Percentiles rank a stretch among this genome's conserved stretches.
Evolutionary conservation across 495 filamentous ascomycete genomes (phyloP).

Genomic region (Aspergillus coremiiformis): DNA sequence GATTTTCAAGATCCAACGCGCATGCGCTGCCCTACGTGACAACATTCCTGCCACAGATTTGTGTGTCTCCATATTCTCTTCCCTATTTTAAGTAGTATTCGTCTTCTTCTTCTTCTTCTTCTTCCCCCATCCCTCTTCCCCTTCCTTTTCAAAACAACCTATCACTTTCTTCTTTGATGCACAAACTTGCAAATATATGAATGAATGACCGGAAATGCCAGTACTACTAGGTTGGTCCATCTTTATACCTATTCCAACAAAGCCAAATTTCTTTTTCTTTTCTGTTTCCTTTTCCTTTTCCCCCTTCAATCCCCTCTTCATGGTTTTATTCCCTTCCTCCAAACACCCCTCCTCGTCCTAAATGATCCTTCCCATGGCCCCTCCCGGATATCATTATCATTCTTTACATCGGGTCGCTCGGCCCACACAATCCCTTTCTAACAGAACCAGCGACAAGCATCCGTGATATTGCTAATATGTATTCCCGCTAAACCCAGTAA

Average conservation of each 20-base stretch:
- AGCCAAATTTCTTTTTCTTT: background rate
- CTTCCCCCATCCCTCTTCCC: background rate
- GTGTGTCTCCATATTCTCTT: constrained; percentile 7
- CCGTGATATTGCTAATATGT: constrained; percentile 2
- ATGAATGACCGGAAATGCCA: background rate
- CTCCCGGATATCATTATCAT: constrained; percentile 13
- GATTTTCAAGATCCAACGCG: constrained; percentile 14
- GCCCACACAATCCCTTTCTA: constrained; percentile 20
- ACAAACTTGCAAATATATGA: background rate
- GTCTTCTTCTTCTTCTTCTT: no score
- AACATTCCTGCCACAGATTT: constrained; percentile 22
- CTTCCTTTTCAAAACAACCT: background rate
- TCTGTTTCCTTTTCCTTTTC: background rate
- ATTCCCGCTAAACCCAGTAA: constrained; percentile 13
- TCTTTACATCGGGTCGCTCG: constrained; percentile 19
- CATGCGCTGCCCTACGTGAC: constrained; percentile 23
- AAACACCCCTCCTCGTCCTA: constrained; percentile 7
- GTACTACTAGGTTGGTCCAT: background rate
- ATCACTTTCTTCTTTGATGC: background rate
- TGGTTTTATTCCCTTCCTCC: background rate
- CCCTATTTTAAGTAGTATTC: background rate
- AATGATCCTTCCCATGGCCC: constrained; percentile 4
- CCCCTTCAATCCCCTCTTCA: background rate
- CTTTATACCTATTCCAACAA: background rate
- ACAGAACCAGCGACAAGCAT: constrained; percentile 8